A percentile compares a stretch with the other conserved stretches of the same genome.
Evolutionary conservation across 2,329 filamentous ascomycete genomes (phyloP).

Genomic region (Aspergillus sp.): DNA sequence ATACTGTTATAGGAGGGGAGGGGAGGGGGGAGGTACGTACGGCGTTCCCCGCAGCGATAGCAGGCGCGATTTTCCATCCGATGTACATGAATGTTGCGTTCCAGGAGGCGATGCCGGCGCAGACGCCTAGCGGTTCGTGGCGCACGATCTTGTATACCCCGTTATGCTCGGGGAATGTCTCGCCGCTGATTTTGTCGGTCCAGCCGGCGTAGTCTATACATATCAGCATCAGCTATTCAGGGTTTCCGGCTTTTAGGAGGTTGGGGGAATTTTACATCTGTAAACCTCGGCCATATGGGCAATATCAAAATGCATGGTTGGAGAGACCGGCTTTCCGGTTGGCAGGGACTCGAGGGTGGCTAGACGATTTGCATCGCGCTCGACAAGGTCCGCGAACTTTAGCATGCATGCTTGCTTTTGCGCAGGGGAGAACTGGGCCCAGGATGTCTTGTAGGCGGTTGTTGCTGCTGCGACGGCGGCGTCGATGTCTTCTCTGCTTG

Average conservation of each 20-base stretch:
- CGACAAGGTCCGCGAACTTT: conserved; percentile 14
- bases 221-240: not conserved
- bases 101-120: conserved; percentile 40
- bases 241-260: too few species aligned
- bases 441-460: conserved; percentile 36
- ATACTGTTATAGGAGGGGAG: too few species aligned
- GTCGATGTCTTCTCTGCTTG: conserved; percentile 45
- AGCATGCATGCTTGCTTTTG: conserved; percentile 11
- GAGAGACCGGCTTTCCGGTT: conserved; percentile 2
- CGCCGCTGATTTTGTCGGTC: conserved; percentile 11
- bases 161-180: conserved; percentile 8
- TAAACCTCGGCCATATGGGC: conserved; percentile 9
- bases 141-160: conserved; percentile 12
- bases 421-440: conserved; percentile 2
- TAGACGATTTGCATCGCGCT: conserved; percentile 4
- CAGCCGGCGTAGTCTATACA: conserved; percentile 2
- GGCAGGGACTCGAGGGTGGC: conserved; percentile 4
- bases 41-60: conserved; percentile 47
- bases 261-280: conserved; percentile 4
- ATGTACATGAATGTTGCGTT: conserved; percentile 42
- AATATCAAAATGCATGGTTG: conserved; percentile 4
- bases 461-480: conserved; percentile 46
- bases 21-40: not conserved
- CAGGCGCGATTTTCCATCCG: conserved; percentile 44
- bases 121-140: conserved; percentile 25